phyloP scores from a whole-genome alignment of 1,139 yeast species.

The Diutina sp. region DNA sequence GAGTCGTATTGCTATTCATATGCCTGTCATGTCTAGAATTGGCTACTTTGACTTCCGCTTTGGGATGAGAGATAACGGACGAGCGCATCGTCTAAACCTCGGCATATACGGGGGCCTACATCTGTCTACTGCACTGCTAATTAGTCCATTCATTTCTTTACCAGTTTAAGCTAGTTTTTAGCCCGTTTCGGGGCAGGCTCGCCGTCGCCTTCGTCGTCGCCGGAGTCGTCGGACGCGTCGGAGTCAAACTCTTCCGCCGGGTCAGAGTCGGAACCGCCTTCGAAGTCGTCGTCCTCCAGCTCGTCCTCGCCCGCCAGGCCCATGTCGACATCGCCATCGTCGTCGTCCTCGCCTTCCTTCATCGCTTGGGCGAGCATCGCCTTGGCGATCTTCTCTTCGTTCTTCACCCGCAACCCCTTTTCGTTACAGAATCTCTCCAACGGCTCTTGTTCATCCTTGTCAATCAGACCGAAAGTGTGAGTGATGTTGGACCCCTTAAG shows the following conservation, averaged over 20 bases:
- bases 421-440: conserved; percentile 67
- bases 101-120: no score
- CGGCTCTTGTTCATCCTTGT: conserved; percentile 76
- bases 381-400: conserved; percentile 83
- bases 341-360: conserved; percentile 50
- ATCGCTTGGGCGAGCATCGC: conserved; percentile 67
- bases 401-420: conserved; percentile 70
- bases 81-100: no score
- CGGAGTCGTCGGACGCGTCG: conserved; percentile 36
- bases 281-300: conserved; percentile 56
- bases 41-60: no score
- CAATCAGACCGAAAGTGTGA: conserved; percentile 81
- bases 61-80: no score
- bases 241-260: conserved; percentile 86
- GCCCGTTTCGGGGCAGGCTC: not conserved
- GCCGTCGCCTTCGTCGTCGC: conserved; percentile 13
- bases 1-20: no score
- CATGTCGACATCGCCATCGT: conserved; percentile 49
- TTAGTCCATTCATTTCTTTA: no score
- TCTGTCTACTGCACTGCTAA: no score
- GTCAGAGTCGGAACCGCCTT: conserved; percentile 50
- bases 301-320: conserved; percentile 63
- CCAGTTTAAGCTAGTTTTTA: not conserved
- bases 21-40: no score
- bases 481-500: conserved; percentile 55